Base-by-base conservation (phyloP, 2,329 filamentous ascomycete genomes). In the Colletotrichum horii region DNA sequence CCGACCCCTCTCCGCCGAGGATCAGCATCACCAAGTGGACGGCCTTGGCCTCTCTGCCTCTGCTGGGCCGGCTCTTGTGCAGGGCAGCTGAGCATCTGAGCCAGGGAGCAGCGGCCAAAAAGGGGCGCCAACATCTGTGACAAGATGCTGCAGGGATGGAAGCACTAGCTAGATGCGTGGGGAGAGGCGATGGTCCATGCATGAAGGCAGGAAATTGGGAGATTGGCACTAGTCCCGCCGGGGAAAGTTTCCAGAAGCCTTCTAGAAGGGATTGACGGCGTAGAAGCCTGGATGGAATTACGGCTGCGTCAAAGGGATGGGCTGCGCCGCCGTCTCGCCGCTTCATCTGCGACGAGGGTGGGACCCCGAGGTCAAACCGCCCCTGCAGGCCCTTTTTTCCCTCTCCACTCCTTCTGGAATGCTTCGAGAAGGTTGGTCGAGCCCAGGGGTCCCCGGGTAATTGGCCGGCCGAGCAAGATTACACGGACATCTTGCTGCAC, bases 161-260 rank as follows among this genome's bases (percentile, higher is more conserved):
- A 65, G 66, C 72, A 55, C 67, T 67, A 58, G 66, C 82, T 83
- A 80, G 81, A 75, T 79, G 68, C 32, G 73, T 80, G 77, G 77
- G 68, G 76, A 77, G 75, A 32, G 43, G 78, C 73, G 78, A 77
- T 80, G 78, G 78, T 75, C 78, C 76, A 78, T 80, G 78, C 80
- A 79, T 79, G 76, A 77, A 75, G 77, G 26, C 61, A 70, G 79
- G 79, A 82, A 77, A 81, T 82, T 64, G 61, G 61, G 34, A 36
- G 28, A 61, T 61, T 80, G 77, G 70, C 74, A 16, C 82, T 84
- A 84, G 36, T 69, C 83, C 77, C n/a, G 36, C 36, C 70, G 66
- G 70, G 80, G 83, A 80, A 84, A 79, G 80, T 78, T 85, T 85
- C 84, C 80, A 80, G 84, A 85, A 85, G 79, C 72, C 78, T 81